Conservation (phyloP, 2,329 filamentous ascomycete species). For the Simplicillium sp. region DNA sequence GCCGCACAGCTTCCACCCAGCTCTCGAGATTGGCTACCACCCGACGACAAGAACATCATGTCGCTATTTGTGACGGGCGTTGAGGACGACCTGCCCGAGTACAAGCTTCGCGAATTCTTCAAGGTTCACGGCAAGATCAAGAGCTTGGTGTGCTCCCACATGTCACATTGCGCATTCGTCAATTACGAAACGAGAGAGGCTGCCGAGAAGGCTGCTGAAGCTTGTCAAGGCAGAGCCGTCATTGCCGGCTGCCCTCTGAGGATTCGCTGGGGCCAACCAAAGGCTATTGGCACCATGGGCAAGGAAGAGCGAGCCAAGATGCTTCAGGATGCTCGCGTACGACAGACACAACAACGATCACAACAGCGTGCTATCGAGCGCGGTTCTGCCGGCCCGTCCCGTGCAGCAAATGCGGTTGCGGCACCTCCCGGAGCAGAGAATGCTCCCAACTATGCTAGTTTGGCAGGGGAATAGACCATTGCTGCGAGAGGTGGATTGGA, state of each 20-base stretch:
- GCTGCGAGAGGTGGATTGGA: conserved; percentile 9
- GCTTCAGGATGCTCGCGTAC: conserved; percentile 57
- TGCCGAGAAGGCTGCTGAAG: conserved; percentile 76
- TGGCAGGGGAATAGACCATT: conserved; percentile 62
- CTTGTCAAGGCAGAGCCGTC: conserved; percentile 79
- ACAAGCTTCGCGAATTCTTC: conserved; percentile 86
- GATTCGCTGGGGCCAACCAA: conserved; percentile 87
- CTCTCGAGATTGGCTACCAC: conserved; percentile 78
- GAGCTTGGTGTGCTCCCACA: conserved; percentile 90
- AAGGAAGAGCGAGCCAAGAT: conserved; percentile 75
- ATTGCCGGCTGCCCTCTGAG: conserved; percentile 85
- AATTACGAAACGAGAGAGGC: conserved; percentile 81
- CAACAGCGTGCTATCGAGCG: conserved; percentile 20
- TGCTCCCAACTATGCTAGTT: conserved; percentile 68
- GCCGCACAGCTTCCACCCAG: conserved; percentile 68
- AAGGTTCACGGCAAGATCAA: conserved; percentile 80
- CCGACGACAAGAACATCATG: conserved; percentile 74
- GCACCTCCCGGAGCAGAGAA: conserved; percentile 73
- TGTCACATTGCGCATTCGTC: conserved; percentile 93
- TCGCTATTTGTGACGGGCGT: conserved; percentile 92
- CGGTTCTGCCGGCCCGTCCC: conserved; percentile 15
- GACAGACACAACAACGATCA: conserved; percentile 25
- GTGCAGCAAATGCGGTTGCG: conserved; percentile 41
- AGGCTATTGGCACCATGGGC: conserved; percentile 84
- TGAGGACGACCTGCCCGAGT: conserved; percentile 91